Evolutionary conservation across 2,329 filamentous ascomycete genomes (phyloP).

Genomic region (Colletotrichum camelliae): DNA sequence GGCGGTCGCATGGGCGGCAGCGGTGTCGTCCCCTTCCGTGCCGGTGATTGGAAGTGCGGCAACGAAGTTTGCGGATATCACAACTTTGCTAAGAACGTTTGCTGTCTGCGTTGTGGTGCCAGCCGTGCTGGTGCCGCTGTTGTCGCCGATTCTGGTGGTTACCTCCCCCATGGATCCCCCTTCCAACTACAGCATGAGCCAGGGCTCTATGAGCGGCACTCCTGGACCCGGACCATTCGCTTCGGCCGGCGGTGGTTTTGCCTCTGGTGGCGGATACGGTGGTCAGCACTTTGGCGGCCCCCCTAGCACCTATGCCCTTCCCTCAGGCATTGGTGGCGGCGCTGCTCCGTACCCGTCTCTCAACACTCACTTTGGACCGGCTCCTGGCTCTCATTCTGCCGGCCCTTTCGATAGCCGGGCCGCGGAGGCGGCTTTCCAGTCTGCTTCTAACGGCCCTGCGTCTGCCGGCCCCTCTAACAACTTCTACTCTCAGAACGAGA

Average conservation of each 20-base stretch:
- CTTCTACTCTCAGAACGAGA: constrained; percentile 70
- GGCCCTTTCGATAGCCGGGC: constrained; percentile 92
- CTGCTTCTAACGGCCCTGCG: constrained; percentile 80
- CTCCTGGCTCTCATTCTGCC: constrained; percentile 79
- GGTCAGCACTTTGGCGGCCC: constrained; percentile 84
- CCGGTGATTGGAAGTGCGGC: constrained; percentile 98
- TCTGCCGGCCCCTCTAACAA: constrained; percentile 77
- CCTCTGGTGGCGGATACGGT: constrained; percentile 60
- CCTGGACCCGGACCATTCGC: constrained; percentile 80
- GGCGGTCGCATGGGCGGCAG: constrained; percentile 79
- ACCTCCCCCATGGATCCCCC: constrained; percentile 87
- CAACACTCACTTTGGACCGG: constrained; percentile 80
- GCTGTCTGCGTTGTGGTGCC: constrained; percentile 93
- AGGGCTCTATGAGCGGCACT: constrained; percentile 84
- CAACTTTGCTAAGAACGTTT: constrained; percentile 99
- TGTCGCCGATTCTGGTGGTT: constrained; percentile 90
- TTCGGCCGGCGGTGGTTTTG: constrained; percentile 67
- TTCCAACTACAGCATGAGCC: constrained; percentile 83
- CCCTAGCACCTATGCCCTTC: constrained; percentile 87
- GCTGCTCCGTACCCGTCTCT: constrained; percentile 82
- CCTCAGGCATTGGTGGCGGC: constrained; percentile 81
- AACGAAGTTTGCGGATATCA: constrained; percentile 98
- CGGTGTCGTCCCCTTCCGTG: constrained; percentile 93
- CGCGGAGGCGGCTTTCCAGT: constrained; percentile 92
- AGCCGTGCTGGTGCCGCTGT: constrained; percentile 93